Evolutionary conservation across 768 basidiomycete species (phyloP).

Genomic region (Phaffia australis): DNA sequence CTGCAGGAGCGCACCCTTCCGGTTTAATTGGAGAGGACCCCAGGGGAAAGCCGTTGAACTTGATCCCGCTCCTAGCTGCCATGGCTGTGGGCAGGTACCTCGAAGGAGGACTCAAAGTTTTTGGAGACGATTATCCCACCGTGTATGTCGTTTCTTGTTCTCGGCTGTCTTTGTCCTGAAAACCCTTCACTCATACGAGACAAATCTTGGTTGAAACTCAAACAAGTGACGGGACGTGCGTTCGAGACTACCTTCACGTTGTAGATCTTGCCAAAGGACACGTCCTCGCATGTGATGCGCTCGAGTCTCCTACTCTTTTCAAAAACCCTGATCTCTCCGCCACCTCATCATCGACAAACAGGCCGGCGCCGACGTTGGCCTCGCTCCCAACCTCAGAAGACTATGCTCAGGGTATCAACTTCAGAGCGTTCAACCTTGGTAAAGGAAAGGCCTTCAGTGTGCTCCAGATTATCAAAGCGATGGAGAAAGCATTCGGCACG

Average conservation of each 20-base stretch:
- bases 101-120: constrained; percentile 60
- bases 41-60: constrained; percentile 84
- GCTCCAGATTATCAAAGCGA: constrained; percentile 84
- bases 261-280: constrained; percentile 93
- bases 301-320: constrained; percentile 38
- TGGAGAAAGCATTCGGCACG: constrained; percentile 80
- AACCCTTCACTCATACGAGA: background rate
- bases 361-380: background rate
- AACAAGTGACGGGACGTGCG: constrained; percentile 23
- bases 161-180: background rate
- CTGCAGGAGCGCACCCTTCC: constrained; percentile 95
- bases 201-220: background rate
- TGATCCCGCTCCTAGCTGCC: constrained; percentile 83
- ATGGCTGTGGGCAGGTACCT: constrained; percentile 85
- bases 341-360: background rate
- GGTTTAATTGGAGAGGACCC: constrained; percentile 94
- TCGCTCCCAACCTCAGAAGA: constrained; percentile 42
- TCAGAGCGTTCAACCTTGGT: constrained; percentile 93
- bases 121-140: constrained; percentile 95
- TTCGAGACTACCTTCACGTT: constrained; percentile 44
- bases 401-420: constrained; percentile 39
- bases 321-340: background rate
- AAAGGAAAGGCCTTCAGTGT: constrained; percentile 87
- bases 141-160: constrained; percentile 45
- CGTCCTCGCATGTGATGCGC: constrained; percentile 75